phyloP scores from a whole-genome alignment of 768 basidiomycete genomes.

The Leccinum longicurvipes region DNA sequence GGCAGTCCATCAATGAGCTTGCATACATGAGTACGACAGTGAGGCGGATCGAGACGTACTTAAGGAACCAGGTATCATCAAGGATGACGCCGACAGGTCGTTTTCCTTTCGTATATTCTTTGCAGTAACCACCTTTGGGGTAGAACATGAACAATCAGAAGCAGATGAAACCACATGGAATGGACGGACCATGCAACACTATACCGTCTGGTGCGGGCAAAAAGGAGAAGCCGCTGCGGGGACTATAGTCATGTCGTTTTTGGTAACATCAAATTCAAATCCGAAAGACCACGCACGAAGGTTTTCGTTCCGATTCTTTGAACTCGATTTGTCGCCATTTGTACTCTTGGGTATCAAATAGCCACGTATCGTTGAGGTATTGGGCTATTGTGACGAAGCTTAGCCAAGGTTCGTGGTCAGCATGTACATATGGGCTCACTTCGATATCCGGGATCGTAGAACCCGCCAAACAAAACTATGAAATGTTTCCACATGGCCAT shows the following conservation, averaged over 20 bases:
- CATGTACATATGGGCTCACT: slow-evolving; percentile 43
- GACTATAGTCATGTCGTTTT: slow-evolving; percentile 35
- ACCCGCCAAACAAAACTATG: slow-evolving; percentile 86
- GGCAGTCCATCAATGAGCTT: not conserved
- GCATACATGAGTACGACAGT: not conserved
- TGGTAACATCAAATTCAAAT: not conserved
- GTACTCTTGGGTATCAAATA: slow-evolving; percentile 84
- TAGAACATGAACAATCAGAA: not conserved
- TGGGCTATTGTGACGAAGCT: slow-evolving; percentile 44
- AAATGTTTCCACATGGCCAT: slow-evolving; percentile 91
- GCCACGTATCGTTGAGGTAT: slow-evolving; percentile 81
- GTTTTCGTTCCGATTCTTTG: slow-evolving; percentile 63
- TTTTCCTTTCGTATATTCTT: slow-evolving; percentile 85
- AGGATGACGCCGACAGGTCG: slow-evolving; percentile 83
- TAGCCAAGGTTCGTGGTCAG: not conserved
- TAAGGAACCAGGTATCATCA: slow-evolving; percentile 87
- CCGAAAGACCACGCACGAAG: slow-evolving; percentile 49
- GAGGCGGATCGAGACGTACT: slow-evolving; percentile 38
- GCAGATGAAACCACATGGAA: not conserved
- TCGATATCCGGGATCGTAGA: slow-evolving; percentile 81
- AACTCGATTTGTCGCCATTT: slow-evolving; percentile 80
- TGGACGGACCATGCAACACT: slow-evolving; percentile 61
- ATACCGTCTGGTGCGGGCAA: slow-evolving; percentile 75
- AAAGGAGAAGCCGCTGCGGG: slow-evolving; percentile 84
- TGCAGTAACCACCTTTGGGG: slow-evolving; percentile 77